Percentiles rank a stretch among this genome's conserved stretches.
Conservation (phyloP, 306 rosid genomes). For the Medicago ruthenica region DNA sequence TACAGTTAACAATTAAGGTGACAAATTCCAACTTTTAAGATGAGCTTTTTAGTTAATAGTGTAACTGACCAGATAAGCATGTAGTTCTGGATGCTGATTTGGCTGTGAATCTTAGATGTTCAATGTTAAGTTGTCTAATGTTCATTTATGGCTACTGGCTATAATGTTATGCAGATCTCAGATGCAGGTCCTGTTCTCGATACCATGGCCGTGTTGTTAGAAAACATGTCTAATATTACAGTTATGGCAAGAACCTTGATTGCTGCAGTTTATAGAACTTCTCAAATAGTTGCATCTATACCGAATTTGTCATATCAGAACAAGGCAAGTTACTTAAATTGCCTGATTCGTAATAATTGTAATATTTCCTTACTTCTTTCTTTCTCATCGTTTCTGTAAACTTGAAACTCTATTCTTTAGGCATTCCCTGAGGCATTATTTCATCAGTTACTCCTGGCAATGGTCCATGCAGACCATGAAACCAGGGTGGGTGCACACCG, state of each 20-base stretch:
- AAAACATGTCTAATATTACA: constrained; percentile 75
- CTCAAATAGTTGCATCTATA: constrained; percentile 93
- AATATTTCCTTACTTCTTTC: constrained; percentile 47
- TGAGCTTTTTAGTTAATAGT: constrained; percentile 40
- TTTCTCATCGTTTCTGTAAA: constrained; percentile 34
- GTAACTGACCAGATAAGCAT: constrained; percentile 31
- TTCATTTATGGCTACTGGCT: constrained; percentile 45
- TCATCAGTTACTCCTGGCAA: constrained; percentile 88
- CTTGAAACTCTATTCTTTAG: constrained; percentile 48
- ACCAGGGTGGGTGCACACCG: constrained; percentile 94
- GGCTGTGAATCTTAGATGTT: too few relatives aligned
- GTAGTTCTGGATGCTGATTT: constrained; percentile 21
- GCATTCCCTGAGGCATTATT: constrained; percentile 96
- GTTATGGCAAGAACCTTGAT: constrained; percentile 88
- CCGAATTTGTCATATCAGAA: constrained; percentile 87
- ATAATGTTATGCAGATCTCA: constrained; percentile 68
- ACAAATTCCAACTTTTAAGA: constrained; percentile 24
- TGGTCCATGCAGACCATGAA: constrained; percentile 97
- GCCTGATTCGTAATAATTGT: constrained; percentile 35
- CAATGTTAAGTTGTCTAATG: constrained; percentile 41
- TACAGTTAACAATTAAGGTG: constrained; percentile 86
- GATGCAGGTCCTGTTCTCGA: constrained; percentile 94
- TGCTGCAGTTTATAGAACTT: constrained; percentile 77
- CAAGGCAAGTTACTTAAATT: constrained; percentile 71
- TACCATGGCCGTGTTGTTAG: constrained; percentile 87